Percentiles rank a stretch among this genome's conserved stretches.
Evolutionary conservation across 108 stramenopile genomes (phyloP).

Genomic region (Aureococcus anophagefferens): DNA sequence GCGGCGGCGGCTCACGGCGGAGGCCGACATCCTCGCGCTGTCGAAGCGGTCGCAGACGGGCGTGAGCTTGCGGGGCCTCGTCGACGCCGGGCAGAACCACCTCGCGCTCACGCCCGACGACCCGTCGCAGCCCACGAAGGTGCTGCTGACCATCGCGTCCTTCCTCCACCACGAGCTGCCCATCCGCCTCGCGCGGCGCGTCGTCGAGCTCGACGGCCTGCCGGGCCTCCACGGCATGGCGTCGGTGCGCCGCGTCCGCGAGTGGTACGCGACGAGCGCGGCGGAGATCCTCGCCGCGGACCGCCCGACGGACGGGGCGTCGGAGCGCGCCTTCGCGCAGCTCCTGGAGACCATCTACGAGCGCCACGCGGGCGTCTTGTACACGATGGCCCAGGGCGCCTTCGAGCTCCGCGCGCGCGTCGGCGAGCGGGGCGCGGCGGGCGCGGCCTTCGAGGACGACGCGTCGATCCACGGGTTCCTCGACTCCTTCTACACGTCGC

Average conservation of each 20-base stretch:
- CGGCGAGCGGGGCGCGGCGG: too few relatives aligned
- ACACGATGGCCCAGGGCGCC: conserved; percentile 92
- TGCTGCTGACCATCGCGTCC: conserved; percentile 57
- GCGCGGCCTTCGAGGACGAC: neutral
- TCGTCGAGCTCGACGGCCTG: conserved; percentile 75
- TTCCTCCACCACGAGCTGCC: conserved; percentile 90
- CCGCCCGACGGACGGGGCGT: conserved; percentile 46
- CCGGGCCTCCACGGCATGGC: conserved; percentile 60
- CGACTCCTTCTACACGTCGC: conserved; percentile 88
- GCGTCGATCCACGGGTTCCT: conserved; percentile 70
- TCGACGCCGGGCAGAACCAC: too few relatives aligned
- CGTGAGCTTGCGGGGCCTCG: too few relatives aligned
- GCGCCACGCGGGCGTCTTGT: conserved; percentile 77
- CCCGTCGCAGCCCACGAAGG: neutral
- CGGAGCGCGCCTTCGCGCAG: conserved; percentile 64
- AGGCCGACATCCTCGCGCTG: too few relatives aligned
- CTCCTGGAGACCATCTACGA: conserved; percentile 81
- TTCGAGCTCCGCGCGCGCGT: conserved; percentile 79
- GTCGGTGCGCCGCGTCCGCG: conserved; percentile 63
- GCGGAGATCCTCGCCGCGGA: conserved; percentile 63
- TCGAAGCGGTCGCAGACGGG: too few relatives aligned
- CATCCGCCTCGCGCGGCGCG: conserved; percentile 91
- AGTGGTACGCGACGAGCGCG: conserved; percentile 77
- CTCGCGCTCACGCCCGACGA: too few relatives aligned
- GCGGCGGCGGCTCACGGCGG: too few relatives aligned